Percentiles rank a stretch among this genome's conserved stretches.
These are phyloP conservation scores for Aciculosporium take DNA, from an alignment of 2,329 filamentous ascomycete species.

Conservation along the genomic window DNA sequence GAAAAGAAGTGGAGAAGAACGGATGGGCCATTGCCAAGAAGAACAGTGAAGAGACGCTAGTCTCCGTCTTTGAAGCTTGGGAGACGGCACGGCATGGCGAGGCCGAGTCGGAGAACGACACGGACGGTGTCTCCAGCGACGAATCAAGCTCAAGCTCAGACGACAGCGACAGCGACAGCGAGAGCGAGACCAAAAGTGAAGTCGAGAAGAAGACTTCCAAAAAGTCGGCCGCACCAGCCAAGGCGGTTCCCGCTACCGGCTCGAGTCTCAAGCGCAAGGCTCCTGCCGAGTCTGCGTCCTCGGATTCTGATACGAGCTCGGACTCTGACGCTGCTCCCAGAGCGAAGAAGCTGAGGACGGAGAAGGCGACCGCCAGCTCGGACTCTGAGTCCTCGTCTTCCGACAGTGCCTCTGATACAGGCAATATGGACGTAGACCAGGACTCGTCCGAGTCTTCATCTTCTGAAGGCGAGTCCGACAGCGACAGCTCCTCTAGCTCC, in stretches of 20 bases:
- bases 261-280: conserved; percentile 28
- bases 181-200: conserved; percentile 14
- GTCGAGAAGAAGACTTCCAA: conserved; percentile 10
- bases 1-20: conserved; percentile 44
- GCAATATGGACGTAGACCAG: conserved; percentile 11
- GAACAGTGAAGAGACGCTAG: conserved; percentile 25
- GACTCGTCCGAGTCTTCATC: conserved; percentile 14
- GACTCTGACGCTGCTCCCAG: conserved; percentile 33
- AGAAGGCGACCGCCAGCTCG: conserved; percentile 6
- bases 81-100: conserved; percentile 18
- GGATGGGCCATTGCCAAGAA: conserved; percentile 24
- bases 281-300: conserved; percentile 15
- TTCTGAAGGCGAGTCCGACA: conserved; percentile 7
- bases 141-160: conserved; percentile 18
- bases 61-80: conserved; percentile 38
- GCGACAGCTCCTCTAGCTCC: conserved; percentile 11
- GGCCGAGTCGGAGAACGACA: conserved; percentile 11
- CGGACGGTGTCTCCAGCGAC: conserved; percentile 18
- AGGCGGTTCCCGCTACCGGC: conserved; percentile 8
- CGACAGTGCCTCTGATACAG: conserved; percentile 4
- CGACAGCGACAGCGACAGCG: conserved; percentile 15
- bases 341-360: conserved; percentile 38
- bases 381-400: conserved; percentile 9
- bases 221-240: conserved; percentile 11
- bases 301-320: conserved; percentile 24